A percentile compares a stretch with the other conserved stretches of the same genome.
Conservation (phyloP, 495 filamentous ascomycete species). For the Parathielavia appendiculata region DNA sequence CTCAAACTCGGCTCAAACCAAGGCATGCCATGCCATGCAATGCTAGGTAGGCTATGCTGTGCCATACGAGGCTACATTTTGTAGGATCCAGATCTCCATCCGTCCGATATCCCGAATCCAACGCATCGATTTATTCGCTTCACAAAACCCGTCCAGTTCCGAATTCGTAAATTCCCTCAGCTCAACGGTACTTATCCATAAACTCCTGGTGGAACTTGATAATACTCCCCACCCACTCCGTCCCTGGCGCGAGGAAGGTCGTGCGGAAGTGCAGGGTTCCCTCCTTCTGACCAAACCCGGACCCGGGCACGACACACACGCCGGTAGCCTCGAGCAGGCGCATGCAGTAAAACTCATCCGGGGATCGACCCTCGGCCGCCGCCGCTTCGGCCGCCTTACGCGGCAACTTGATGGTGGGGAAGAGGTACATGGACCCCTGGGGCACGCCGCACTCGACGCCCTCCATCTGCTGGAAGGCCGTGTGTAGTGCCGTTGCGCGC, state of each 20-base stretch:
- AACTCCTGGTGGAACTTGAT: constrained; percentile 87
- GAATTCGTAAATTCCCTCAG: neutral
- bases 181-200: constrained; percentile 67
- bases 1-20: neutral
- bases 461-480: constrained; percentile 90
- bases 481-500: constrained; percentile 77
- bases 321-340: constrained; percentile 87
- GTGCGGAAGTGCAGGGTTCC: constrained; percentile 91
- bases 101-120: neutral
- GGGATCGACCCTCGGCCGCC: constrained; percentile 60
- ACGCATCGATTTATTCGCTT: neutral
- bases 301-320: constrained; percentile 89
- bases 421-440: constrained; percentile 95
- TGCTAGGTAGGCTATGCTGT: neutral
- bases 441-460: constrained; percentile 85
- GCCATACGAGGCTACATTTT: neutral
- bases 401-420: constrained; percentile 83
- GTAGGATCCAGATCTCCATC: neutral
- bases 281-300: constrained; percentile 90
- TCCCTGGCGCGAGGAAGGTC: constrained; percentile 92
- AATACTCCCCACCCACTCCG: constrained; percentile 87
- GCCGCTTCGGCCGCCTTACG: constrained; percentile 69
- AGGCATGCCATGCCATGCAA: constrained; percentile 1
- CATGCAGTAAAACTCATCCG: constrained; percentile 94
- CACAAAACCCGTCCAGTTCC: neutral